Evolutionary conservation across 257 asterid genomes (phyloP).

Genomic region (Echium plantagineum): DNA sequence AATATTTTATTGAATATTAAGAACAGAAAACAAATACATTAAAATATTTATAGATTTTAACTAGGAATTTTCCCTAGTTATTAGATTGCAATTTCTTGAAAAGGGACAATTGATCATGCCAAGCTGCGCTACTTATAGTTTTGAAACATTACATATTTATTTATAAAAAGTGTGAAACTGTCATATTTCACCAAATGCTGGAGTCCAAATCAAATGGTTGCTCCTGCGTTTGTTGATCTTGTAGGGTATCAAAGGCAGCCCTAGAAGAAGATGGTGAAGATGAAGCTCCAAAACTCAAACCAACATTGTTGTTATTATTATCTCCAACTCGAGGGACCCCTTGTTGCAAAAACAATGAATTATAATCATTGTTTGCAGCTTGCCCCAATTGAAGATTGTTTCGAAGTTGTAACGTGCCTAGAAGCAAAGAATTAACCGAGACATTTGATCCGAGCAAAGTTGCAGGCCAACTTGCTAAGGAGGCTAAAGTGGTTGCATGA

Average conservation of each 20-base stretch:
- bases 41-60: neutral
- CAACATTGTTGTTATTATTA: conserved; percentile 30
- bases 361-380: conserved; percentile 3
- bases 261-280: conserved; percentile 30
- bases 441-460: conserved; percentile 25
- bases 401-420: conserved; percentile 65
- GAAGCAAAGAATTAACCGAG: conserved; percentile 48
- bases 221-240: conserved; percentile 29
- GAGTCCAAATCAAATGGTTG: conserved; percentile 53
- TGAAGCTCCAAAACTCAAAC: conserved; percentile 10
- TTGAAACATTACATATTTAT: neutral
- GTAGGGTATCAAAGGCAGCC: conserved; percentile 25
- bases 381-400: conserved; percentile 13
- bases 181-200: conserved; percentile 54
- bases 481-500: conserved; percentile 22
- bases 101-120: too few species aligned
- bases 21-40: neutral
- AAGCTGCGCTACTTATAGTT: neutral
- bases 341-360: conserved; percentile 23
- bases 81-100: neutral
- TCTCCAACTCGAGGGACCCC: conserved; percentile 14
- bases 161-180: too few species aligned
- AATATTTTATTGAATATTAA: too few species aligned
- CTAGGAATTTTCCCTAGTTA: conserved; percentile 15
- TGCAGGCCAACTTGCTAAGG: conserved; percentile 46